Evolutionary conservation across 2,329 filamentous ascomycete species (phyloP).

Genomic region (Thelonectria discophora): DNA sequence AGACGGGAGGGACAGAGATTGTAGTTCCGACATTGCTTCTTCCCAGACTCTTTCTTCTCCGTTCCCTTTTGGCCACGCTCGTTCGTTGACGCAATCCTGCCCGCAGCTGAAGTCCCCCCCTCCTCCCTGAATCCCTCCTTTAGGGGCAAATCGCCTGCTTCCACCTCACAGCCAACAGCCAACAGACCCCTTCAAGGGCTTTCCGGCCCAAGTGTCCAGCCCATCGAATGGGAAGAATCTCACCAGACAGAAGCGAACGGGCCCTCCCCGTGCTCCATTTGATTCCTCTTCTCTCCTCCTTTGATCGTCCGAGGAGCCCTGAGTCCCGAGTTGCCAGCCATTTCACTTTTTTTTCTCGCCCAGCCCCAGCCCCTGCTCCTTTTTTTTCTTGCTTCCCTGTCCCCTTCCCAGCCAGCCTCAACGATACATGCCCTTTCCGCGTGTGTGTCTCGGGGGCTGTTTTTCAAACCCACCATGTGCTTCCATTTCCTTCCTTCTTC

Average conservation of each 20-base stretch:
- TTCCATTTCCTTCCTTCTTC: neutral
- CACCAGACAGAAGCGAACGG: conserved; percentile 3
- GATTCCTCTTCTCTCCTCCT: conserved; percentile 39
- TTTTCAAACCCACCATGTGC: conserved; percentile 14
- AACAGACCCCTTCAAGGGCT: neutral
- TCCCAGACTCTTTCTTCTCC: no score
- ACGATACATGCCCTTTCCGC: conserved; percentile 18
- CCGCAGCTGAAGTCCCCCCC: neutral
- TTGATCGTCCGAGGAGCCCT: conserved; percentile 26
- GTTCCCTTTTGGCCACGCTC: neutral
- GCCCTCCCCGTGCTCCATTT: conserved; percentile 3
- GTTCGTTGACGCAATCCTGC: conserved; percentile 23
- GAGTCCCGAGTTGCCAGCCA: neutral
- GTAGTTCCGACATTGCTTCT: no score
- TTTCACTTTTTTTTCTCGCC: conserved; percentile 23
- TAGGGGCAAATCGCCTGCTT: neutral
- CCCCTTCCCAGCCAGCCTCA: conserved; percentile 13
- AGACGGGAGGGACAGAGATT: no score
- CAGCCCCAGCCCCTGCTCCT: conserved; percentile 23
- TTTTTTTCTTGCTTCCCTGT: neutral
- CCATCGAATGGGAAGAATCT: conserved; percentile 20
- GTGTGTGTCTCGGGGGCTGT: conserved; percentile 4
- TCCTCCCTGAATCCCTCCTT: no score
- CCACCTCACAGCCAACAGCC: conserved; percentile 3
- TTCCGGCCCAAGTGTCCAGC: conserved; percentile 20